Conservation (phyloP, 352 stramenopile species). For the Salisapilia sapeloensis region DNA sequence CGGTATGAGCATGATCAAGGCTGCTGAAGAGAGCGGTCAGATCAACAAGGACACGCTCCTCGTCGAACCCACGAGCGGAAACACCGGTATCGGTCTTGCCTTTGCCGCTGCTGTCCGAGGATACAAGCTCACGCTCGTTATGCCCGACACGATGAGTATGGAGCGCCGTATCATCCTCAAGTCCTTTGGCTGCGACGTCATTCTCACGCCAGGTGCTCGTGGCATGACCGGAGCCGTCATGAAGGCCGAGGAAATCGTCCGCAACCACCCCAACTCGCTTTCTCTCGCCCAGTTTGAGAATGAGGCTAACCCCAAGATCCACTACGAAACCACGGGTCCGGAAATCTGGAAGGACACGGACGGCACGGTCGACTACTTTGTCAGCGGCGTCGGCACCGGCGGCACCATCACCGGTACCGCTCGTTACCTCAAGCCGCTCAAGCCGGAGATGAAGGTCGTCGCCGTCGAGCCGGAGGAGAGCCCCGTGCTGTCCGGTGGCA, state of each 20-base stretch:
- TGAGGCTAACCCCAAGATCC: constrained; percentile 89
- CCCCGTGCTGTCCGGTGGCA: constrained; percentile 65
- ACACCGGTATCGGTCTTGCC: constrained; percentile 89
- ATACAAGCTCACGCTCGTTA: constrained; percentile 89
- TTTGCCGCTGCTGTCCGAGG: constrained; percentile 82
- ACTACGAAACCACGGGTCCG: constrained; percentile 77
- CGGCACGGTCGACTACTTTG: constrained; percentile 74
- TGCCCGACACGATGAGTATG: constrained; percentile 93
- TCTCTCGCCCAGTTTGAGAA: constrained; percentile 95
- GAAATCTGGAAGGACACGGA: constrained; percentile 84
- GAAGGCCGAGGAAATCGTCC: constrained; percentile 63
- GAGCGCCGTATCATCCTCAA: constrained; percentile 92
- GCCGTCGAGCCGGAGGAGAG: constrained; percentile 75
- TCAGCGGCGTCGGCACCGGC: constrained; percentile 77
- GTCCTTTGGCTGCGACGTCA: constrained; percentile 83
- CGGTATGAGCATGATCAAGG: constrained; percentile 72
- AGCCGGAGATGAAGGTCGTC: constrained; percentile 63
- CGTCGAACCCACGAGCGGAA: constrained; percentile 90
- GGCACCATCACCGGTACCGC: constrained; percentile 76
- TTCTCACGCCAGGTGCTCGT: constrained; percentile 81
- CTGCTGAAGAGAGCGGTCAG: constrained; percentile 45
- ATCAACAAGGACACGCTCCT: constrained; percentile 71
- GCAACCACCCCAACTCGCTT: constrained; percentile 56
- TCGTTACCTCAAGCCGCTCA: constrained; percentile 79
- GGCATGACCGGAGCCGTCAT: constrained; percentile 66